These are phyloP conservation scores for Syzygium malaccense DNA, from an alignment of 441 rosid genomes.

Conservation along the genomic window DNA sequence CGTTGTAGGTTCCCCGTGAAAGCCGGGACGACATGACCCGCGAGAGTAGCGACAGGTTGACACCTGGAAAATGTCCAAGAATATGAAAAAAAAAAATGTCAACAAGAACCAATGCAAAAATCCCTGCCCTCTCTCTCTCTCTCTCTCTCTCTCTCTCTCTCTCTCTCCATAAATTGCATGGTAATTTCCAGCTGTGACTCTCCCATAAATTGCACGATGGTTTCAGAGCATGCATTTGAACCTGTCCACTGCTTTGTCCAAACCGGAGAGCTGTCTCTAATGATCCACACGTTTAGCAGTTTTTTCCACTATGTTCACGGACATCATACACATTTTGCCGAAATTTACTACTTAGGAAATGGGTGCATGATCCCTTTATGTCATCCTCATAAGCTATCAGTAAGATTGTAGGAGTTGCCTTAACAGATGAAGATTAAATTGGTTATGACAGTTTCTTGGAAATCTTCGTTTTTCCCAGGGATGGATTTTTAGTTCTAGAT, in stretches of 20 bases:
- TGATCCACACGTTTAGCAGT: background rate
- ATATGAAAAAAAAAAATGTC: background rate
- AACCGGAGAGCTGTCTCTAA: background rate
- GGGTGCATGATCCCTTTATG: background rate
- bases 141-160: background rate
- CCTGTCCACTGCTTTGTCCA: background rate
- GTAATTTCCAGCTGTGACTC: background rate
- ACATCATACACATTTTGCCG: background rate
- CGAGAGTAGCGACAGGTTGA: constrained; percentile 39
- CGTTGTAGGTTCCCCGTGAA: constrained; percentile 46
- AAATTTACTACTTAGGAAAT: background rate
- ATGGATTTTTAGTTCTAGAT: background rate
- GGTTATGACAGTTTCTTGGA: background rate
- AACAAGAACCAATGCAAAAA: background rate
- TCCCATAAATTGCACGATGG: background rate
- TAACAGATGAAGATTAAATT: background rate
- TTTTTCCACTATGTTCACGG: background rate
- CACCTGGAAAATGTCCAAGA: constrained; percentile 27
- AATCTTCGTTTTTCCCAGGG: background rate
- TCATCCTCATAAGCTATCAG: background rate
- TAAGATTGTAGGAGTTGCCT: background rate
- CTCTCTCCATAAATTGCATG: background rate
- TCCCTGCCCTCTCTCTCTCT: background rate
- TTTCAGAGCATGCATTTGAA: background rate
- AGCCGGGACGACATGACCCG: constrained; percentile 53